A percentile compares a stretch with the other conserved stretches of the same genome.
Conservation (phyloP, 148 eudicot species). For the Rhododendron williamsianum region DNA sequence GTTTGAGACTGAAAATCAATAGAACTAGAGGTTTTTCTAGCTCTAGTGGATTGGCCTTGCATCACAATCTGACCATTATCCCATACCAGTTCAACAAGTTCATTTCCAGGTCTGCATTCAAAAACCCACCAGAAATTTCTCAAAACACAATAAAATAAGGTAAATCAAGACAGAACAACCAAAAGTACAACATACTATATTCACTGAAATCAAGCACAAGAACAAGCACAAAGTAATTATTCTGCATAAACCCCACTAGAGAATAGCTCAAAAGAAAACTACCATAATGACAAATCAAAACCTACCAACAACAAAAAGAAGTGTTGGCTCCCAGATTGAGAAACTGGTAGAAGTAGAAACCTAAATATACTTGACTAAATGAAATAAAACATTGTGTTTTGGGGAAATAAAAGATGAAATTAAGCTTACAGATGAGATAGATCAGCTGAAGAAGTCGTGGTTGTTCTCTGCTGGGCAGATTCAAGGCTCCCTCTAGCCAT, state of each 20-base stretch:
- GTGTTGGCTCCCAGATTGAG: neutral
- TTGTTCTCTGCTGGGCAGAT: conserved; percentile 40
- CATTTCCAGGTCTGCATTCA: conserved; percentile 50
- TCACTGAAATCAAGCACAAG: conserved; percentile 1
- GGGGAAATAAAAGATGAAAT: neutral
- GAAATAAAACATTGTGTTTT: neutral
- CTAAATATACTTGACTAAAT: neutral
- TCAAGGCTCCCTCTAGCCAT: conserved; percentile 52
- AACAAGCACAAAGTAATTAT: neutral
- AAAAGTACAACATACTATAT: neutral
- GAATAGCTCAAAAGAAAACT: neutral
- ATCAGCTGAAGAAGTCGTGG: conserved; percentile 33
- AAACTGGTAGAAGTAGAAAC: neutral
- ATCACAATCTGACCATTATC: conserved; percentile 68
- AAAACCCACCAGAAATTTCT: conserved; percentile 11
- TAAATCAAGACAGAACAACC: conserved; percentile 14
- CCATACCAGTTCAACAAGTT: conserved; percentile 70
- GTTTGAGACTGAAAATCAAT: conserved; percentile 34
- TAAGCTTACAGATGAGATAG: conserved; percentile 50
- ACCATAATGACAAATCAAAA: neutral
- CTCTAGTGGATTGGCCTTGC: conserved; percentile 61
- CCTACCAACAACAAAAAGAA: neutral
- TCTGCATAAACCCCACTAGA: neutral
- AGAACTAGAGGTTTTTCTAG: conserved; percentile 24
- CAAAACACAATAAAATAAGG: conserved; percentile 10